Percentiles rank a stretch among this genome's conserved stretches.
Evolutionary conservation across 2,329 filamentous ascomycete genomes (phyloP).

Genomic region (Aspergillus oerlinghausenensis): DNA sequence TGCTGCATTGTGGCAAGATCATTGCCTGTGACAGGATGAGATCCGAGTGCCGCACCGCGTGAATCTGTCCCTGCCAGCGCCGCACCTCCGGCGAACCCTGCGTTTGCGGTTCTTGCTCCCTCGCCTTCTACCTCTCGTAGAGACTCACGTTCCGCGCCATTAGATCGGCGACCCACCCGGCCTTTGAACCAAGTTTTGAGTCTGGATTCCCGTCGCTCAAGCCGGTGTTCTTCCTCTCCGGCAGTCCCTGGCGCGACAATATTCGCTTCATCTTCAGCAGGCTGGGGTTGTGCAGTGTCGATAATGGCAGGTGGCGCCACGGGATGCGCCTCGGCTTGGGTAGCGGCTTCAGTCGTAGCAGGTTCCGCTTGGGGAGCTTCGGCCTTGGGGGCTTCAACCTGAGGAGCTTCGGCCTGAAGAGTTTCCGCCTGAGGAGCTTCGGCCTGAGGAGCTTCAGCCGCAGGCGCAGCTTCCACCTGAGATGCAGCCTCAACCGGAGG

Average conservation of each 20-base stretch:
- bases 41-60: conserved; percentile 25
- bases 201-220: conserved; percentile 24
- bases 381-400: neutral
- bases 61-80: conserved; percentile 14
- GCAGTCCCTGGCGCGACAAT: conserved; percentile 3
- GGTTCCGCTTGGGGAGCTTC: neutral
- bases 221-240: conserved; percentile 3
- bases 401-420: neutral
- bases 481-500: neutral
- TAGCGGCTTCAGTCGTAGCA: neutral
- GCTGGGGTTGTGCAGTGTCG: conserved; percentile 6
- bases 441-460: neutral
- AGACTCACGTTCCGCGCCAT: conserved; percentile 16
- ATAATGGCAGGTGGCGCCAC: neutral
- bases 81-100: conserved; percentile 14
- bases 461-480: neutral
- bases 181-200: conserved; percentile 33
- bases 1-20: conserved; percentile 19
- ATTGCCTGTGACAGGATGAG: conserved; percentile 25
- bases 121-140: conserved; percentile 3
- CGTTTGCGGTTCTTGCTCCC: neutral
- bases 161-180: conserved; percentile 25
- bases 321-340: neutral
- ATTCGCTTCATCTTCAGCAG: neutral
- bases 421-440: neutral